These are phyloP conservation scores for Nicotiana undulata DNA, from an alignment of 257 asterid genomes.

Conservation along the genomic window DNA sequence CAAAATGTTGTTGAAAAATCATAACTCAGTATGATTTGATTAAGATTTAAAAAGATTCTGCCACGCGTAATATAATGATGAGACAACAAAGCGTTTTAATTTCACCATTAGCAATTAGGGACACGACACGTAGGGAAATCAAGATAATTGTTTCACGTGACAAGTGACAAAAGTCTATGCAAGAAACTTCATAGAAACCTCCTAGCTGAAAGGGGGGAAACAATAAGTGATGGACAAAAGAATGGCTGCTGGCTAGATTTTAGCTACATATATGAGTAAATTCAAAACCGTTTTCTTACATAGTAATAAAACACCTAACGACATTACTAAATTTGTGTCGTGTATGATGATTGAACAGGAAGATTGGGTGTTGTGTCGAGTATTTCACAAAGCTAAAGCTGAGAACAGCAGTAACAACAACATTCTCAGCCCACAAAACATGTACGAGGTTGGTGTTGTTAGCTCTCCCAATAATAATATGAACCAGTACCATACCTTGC, in stretches of 20 bases:
- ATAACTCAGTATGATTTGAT: neutral
- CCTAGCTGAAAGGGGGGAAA: neutral
- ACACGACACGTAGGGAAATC: neutral
- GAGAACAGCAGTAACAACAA: slow-evolving; percentile 27
- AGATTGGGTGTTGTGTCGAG: slow-evolving; percentile 82
- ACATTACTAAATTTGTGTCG: neutral
- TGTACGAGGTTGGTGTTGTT: slow-evolving; percentile 10
- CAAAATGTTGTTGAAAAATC: neutral
- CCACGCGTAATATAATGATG: neutral
- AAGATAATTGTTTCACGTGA: slow-evolving; percentile 10
- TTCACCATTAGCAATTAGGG: neutral
- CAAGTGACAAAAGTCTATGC: slow-evolving; percentile 15
- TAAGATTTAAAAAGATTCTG: neutral
- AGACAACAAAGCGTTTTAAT: neutral
- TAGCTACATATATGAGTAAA: neutral
- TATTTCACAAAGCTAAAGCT: slow-evolving; percentile 53
- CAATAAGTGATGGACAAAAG: neutral
- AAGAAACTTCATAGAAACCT: slow-evolving; percentile 26
- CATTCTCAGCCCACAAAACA: slow-evolving; percentile 9
- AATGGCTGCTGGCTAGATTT: neutral
- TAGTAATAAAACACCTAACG: neutral
- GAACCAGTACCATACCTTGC: neutral
- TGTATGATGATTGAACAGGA: slow-evolving; percentile 38
- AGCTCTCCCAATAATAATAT: slow-evolving; percentile 18
- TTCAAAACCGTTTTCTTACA: neutral